A percentile compares a stretch with the other conserved stretches of the same genome.
These are phyloP conservation scores for Aspergillus sp. DNA, from an alignment of 2,329 filamentous ascomycete species.

Conservation along the genomic window DNA sequence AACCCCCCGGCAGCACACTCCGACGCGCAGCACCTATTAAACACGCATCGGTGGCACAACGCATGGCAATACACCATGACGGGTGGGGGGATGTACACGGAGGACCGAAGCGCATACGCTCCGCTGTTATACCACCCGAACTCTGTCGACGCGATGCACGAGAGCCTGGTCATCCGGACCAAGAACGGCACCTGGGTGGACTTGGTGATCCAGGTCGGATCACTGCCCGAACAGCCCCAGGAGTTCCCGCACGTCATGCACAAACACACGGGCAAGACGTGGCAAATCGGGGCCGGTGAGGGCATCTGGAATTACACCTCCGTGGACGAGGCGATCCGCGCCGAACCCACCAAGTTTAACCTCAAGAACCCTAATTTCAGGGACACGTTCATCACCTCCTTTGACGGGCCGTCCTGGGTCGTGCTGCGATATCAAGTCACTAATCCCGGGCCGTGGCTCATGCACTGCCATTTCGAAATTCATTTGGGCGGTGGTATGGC, in stretches of 20 bases:
- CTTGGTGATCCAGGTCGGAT: slow-evolving; percentile 35
- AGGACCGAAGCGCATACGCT: slow-evolving; percentile 4
- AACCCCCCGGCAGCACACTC: slow-evolving; percentile 42
- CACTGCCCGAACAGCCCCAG: slow-evolving; percentile 44
- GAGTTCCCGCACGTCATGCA: slow-evolving; percentile 57
- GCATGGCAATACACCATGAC: slow-evolving; percentile 24
- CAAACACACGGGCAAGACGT: slow-evolving; percentile 65
- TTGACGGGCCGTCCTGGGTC: slow-evolving; percentile 39
- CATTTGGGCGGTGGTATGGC: slow-evolving; percentile 54
- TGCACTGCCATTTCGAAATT: slow-evolving; percentile 55
- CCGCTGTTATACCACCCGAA: not conserved
- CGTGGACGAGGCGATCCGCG: slow-evolving; percentile 54
- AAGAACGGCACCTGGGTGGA: slow-evolving; percentile 56
- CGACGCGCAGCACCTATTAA: slow-evolving; percentile 38
- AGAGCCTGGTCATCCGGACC: slow-evolving; percentile 30
- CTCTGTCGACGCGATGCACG: slow-evolving; percentile 14
- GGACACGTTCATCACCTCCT: slow-evolving; percentile 50
- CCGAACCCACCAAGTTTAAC: slow-evolving; percentile 56
- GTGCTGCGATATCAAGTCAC: slow-evolving; percentile 48
- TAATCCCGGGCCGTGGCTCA: slow-evolving; percentile 50
- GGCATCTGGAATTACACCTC: slow-evolving; percentile 53
- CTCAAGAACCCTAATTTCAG: slow-evolving; percentile 55
- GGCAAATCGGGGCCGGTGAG: slow-evolving; percentile 53
- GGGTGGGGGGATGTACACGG: slow-evolving; percentile 18
- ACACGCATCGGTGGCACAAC: slow-evolving; percentile 16